Percentiles rank a stretch among this genome's conserved stretches.
Conservation (phyloP, 2,329 filamentous ascomycete species). For the Ascochyta clinopodiicola region DNA sequence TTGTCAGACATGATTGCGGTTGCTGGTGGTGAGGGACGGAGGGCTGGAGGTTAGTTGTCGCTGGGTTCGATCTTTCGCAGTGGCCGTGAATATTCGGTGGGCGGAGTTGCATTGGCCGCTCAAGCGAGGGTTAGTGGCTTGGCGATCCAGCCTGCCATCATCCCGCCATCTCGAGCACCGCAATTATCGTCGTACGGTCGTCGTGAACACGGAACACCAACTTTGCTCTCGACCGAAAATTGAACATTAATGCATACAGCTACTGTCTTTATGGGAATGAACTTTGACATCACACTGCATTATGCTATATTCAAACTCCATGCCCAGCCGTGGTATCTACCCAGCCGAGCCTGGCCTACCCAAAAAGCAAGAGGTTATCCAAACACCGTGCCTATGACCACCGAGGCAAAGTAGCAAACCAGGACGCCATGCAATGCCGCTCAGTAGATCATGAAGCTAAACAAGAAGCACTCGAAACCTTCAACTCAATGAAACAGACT, state of each 20-base stretch:
- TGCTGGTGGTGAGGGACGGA: slow-evolving; percentile 33
- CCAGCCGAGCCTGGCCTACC: slow-evolving; percentile 20
- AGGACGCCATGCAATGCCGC: slow-evolving; percentile 46
- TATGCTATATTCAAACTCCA: slow-evolving; percentile 5
- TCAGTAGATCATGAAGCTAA: slow-evolving; percentile 28
- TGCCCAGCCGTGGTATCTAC: slow-evolving; percentile 35
- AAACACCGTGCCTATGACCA: slow-evolving; percentile 13
- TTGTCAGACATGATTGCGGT: slow-evolving; percentile 77
- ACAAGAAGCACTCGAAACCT: not conserved
- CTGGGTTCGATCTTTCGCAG: slow-evolving; percentile 22
- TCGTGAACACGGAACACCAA: too few species aligned
- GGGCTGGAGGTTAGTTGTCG: slow-evolving; percentile 40
- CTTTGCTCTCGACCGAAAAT: too few species aligned
- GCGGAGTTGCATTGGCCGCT: slow-evolving; percentile 20
- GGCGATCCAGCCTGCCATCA: slow-evolving; percentile 9
- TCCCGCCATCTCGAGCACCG: not conserved
- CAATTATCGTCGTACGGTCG: too few species aligned
- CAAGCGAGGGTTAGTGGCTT: slow-evolving; percentile 27
- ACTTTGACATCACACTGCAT: not conserved
- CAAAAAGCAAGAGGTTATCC: slow-evolving; percentile 5
- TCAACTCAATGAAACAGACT: slow-evolving; percentile 1
- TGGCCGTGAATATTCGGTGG: not conserved
- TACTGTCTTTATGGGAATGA: not conserved
- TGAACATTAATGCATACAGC: not conserved
- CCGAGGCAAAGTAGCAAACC: slow-evolving; percentile 15